Evolutionary conservation across 2,329 filamentous ascomycete species (phyloP), one percentile per base, ranked within the genome.

Genomic region (Escovopsis sp.): DNA sequence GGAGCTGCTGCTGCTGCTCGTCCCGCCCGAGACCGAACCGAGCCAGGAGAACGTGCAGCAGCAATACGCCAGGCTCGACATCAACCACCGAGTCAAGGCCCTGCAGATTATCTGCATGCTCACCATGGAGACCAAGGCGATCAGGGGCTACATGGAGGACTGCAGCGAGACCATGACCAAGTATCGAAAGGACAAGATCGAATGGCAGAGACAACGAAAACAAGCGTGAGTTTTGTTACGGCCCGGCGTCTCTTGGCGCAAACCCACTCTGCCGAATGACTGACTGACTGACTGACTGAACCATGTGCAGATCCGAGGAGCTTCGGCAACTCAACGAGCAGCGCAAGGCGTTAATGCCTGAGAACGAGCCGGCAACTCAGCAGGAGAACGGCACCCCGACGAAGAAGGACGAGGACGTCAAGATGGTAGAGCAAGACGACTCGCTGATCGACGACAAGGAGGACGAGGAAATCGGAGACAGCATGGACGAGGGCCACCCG

Each of bases 141-240:
- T 96, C 50, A 80, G 89, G 41, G 80, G 77, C 13, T 94, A 93
- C 57, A 82, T 98, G 69, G 86, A 94, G 50, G 81, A 89, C 47
- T 94, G 88, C 62, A 86, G 83, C 48, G 84, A 89, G 55, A 84
- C 86, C 41, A 95, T 96, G 88, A 98, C 91, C 2, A 77, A 79
- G 42, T 86, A 93, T 55, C 80, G 91, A 39, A 98, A 98, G 61
- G 84, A 93, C 57, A 95, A 94, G 65, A 94, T 95, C 46, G 85
- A 94, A 49, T 82, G 79, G 62, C 89, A 96, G 62, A 76, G 87
- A 49, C 76, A 83, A 51, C 79, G 83, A 48, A 79, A 79, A 50
- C 70, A 74, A 59, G 66, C 68, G 74, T 79, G 65, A 61, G 75
- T 71, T n/a, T n/a, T n/a, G n/a, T n/a, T n/a, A n/a, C n/a, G n/a